Evolutionary conservation across 2,329 filamentous ascomycete species (phyloP).

Genomic region (Bipolaris bicolor): DNA sequence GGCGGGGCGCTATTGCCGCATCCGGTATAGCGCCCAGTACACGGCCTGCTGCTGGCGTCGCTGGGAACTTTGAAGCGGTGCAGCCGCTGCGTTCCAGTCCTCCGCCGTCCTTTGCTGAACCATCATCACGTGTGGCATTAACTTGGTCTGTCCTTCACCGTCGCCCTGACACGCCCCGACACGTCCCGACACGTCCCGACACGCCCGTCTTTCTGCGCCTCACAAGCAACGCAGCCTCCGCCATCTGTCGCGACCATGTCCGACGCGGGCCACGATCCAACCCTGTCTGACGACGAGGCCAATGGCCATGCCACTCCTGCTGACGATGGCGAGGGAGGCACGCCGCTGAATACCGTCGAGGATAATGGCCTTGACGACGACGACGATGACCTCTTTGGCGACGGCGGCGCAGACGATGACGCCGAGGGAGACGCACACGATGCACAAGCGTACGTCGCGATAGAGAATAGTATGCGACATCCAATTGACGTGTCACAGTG

Average conservation of each 20-base stretch:
- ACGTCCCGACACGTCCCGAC: background rate
- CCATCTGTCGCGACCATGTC: constrained; percentile 43
- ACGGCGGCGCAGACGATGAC: constrained; percentile 40
- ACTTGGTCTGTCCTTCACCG: background rate
- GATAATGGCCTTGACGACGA: constrained; percentile 44
- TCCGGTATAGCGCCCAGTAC: constrained; percentile 27
- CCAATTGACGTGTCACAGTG: constrained; percentile 36
- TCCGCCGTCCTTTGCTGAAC: constrained; percentile 5
- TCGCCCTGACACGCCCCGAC: background rate
- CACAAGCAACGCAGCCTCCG: background rate
- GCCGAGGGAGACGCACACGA: constrained; percentile 15
- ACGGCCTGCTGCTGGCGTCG: constrained; percentile 17
- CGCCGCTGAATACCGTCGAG: constrained; percentile 41
- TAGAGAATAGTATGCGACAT: constrained; percentile 41
- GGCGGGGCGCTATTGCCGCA: constrained; percentile 31
- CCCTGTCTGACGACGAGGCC: constrained; percentile 45
- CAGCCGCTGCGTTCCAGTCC: background rate
- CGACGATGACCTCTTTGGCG: constrained; percentile 56
- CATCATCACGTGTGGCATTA: constrained; percentile 3
- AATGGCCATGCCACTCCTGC: constrained; percentile 41
- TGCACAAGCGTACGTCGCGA: constrained; percentile 36
- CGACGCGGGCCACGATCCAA: constrained; percentile 42
- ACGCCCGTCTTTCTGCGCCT: background rate
- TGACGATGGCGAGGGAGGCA: constrained; percentile 38
- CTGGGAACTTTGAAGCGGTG: constrained; percentile 33